Percentiles rank a stretch among this genome's conserved stretches.
Evolutionary conservation across 202 grass and related monocot species (phyloP).

Genomic region (Saccharum hybrid): DNA sequence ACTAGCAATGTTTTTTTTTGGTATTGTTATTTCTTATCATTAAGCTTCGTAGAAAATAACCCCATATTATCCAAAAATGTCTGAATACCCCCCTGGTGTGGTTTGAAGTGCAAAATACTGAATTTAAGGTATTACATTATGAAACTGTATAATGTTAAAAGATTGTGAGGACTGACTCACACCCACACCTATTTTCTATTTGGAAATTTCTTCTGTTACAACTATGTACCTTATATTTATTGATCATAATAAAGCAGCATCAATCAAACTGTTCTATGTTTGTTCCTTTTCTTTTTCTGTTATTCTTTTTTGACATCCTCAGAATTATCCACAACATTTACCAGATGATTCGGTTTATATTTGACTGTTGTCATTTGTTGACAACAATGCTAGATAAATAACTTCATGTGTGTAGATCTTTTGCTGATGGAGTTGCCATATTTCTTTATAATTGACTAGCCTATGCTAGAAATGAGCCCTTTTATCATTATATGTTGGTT

Average conservation of each 20-base stretch:
- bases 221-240: constrained; percentile 1
- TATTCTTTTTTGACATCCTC: neutral
- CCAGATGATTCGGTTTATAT: constrained; percentile 31
- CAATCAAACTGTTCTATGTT: constrained; percentile 30
- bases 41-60: neutral
- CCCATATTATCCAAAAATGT: neutral
- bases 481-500: constrained; percentile 22
- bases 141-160: neutral
- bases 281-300: constrained; percentile 9
- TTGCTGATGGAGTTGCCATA: neutral
- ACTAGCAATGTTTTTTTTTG: neutral
- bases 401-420: constrained; percentile 14
- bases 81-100: neutral
- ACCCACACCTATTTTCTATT: neutral
- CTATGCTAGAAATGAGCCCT: constrained; percentile 9
- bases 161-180: no score
- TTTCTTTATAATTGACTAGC: neutral
- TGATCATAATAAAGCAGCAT: constrained; percentile 15
- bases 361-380: constrained; percentile 7
- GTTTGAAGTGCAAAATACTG: neutral
- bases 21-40: neutral
- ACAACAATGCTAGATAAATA: constrained; percentile 2
- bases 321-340: constrained; percentile 21
- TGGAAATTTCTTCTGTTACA: neutral
- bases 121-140: neutral